Evolutionary conservation across 1,284 basidiomycete species (phyloP), one percentile per base, ranked within the genome.

Genomic region (Moniliophthora roreri): DNA sequence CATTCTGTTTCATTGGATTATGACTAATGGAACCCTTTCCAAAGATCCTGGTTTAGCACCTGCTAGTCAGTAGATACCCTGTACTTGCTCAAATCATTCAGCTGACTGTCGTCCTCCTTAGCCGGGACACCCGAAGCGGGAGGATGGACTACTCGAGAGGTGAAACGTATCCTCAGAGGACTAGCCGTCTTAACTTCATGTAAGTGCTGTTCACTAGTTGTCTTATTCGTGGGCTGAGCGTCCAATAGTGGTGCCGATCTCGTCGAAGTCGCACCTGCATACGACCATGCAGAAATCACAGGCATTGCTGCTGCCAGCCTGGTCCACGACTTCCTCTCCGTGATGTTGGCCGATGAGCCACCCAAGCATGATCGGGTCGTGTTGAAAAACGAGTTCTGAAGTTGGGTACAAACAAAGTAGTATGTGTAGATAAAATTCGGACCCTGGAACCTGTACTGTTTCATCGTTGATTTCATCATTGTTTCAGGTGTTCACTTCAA

Each of bases 231-330:
- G 21, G 11, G 39, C 32, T 16, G n/a, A 20, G 36, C 41, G 3
- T 28, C 36, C 1, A 6, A 23, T 18, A 62, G 62, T 15, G 78
- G 81, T 35, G 79, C 77, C 0, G 81, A 83, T 59, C 71, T 83
- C 48, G 80, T 83, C 32, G 80, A 82, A 63, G 80, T 82, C 8
- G 69, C 79, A 1, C 80, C 39, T 69, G 60, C 62, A 8, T 64
- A 60, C 41, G 62, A 64, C 45, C 40, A 58, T 24, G 84, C 83
- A 3, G 84, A 86, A 51, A 78, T 82, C 49, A 86, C 84, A 34
- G 76, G 78, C 15, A 79, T 78, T 37, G 80, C 74, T 35, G 84
- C 85, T 5, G 84, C 84, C 0, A 82, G 85, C 54, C 69, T 87
- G 47, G 77, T 84, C 1, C 79, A 84, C 51, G 82, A 84, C 62